Conservation (phyloP, 352 stramenopile species). For the Globisporangium megalacanthum region DNA sequence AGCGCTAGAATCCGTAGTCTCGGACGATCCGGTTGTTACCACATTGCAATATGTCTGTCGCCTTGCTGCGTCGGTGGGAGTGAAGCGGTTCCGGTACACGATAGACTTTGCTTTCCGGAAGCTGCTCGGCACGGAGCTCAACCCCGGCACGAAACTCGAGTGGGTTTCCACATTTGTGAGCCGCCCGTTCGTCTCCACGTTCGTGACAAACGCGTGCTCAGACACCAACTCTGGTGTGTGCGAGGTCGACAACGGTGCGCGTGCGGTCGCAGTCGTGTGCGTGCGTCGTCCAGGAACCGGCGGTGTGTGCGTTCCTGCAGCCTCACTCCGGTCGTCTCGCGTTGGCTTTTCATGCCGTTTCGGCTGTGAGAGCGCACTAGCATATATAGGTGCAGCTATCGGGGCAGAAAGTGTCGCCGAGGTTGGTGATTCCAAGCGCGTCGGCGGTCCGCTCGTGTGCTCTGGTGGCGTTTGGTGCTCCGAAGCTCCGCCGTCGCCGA, state of each 20-base stretch:
- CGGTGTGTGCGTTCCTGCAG: neutral
- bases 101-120: constrained; percentile 51
- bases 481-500: no score
- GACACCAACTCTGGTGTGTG: constrained; percentile 5
- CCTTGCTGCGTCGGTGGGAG: constrained; percentile 19
- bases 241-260: neutral
- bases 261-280: neutral
- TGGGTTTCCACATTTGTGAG: neutral
- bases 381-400: neutral
- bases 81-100: constrained; percentile 37
- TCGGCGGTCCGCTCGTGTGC: no score
- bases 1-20: constrained; percentile 4
- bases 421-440: no score
- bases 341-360: neutral
- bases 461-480: no score
- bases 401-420: no score
- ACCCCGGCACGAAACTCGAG: constrained; percentile 21
- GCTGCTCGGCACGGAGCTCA: constrained; percentile 53
- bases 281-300: neutral
- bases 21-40: constrained; percentile 24
- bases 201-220: constrained; percentile 7
- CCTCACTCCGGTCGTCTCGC: neutral
- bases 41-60: constrained; percentile 36
- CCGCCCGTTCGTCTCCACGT: neutral
- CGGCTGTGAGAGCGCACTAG: neutral